phyloP scores from a whole-genome alignment of 192 early-diverging fungal genomes.

The Rhizophagus clarus region DNA sequence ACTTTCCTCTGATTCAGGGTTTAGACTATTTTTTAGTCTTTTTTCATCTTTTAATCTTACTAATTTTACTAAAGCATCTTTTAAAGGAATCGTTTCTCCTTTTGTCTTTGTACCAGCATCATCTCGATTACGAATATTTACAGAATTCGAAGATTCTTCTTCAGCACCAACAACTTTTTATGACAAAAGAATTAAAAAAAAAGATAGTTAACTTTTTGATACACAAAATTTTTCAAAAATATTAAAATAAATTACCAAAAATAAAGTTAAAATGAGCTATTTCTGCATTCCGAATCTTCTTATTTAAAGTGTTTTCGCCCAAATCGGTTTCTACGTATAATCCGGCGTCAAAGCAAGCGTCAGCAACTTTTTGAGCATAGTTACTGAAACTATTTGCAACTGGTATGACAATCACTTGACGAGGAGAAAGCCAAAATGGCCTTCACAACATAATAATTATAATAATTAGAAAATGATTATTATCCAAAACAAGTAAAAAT shows the following conservation, averaged over 20 bases:
- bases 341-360: slow-evolving; percentile 70
- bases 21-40: slow-evolving; percentile 60
- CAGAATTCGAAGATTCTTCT: slow-evolving; percentile 73
- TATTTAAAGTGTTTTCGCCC: slow-evolving; percentile 86
- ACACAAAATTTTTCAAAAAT: background rate
- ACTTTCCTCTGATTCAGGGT: too few species aligned
- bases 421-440: slow-evolving; percentile 96
- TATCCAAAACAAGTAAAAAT: background rate
- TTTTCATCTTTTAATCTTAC: slow-evolving; percentile 66
- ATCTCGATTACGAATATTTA: slow-evolving; percentile 91
- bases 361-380: slow-evolving; percentile 79
- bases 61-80: slow-evolving; percentile 71
- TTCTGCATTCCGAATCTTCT: slow-evolving; percentile 98
- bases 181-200: background rate
- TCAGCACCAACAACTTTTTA: slow-evolving; percentile 82
- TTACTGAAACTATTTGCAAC: slow-evolving; percentile 75
- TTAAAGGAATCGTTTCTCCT: slow-evolving; percentile 76
- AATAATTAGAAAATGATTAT: background rate
- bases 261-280: slow-evolving; percentile 95
- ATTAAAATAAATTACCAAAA: slow-evolving; percentile 47
- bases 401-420: slow-evolving; percentile 90
- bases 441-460: background rate
- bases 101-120: slow-evolving; percentile 80
- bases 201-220: background rate
- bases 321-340: slow-evolving; percentile 87